Conservation (phyloP, 495 filamentous ascomycete species). For the Xylaria nigripes region DNA sequence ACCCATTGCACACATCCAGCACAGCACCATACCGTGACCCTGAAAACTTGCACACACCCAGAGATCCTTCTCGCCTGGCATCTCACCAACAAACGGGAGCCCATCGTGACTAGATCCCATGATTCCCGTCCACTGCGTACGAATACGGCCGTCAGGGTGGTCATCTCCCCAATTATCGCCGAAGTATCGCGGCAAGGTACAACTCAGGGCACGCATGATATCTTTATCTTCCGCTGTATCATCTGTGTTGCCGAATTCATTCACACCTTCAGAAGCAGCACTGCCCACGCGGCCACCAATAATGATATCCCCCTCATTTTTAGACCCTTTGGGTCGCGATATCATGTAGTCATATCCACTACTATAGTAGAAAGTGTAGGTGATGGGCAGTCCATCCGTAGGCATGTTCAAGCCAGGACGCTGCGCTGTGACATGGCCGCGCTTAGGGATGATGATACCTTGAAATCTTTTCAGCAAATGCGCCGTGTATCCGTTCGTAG, state of each 20-base stretch:
- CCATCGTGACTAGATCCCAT: conserved; percentile 53
- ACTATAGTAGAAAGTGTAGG: conserved; percentile 56
- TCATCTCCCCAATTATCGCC: conserved; percentile 52
- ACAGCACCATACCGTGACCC: conserved; percentile 54
- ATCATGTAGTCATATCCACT: conserved; percentile 62
- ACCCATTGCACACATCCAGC: conserved; percentile 47
- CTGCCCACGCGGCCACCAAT: conserved; percentile 59
- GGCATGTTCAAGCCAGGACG: conserved; percentile 43
- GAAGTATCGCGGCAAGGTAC: conserved; percentile 44
- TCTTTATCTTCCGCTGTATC: conserved; percentile 48
- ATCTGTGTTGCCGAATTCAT: conserved; percentile 47
- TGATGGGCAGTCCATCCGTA: conserved; percentile 35
- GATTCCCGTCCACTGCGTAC: conserved; percentile 54
- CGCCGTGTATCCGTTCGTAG: conserved; percentile 67
- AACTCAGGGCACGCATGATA: conserved; percentile 45
- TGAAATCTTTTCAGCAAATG: conserved; percentile 48
- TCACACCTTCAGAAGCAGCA: conserved; percentile 36
- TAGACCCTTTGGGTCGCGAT: conserved; percentile 39
- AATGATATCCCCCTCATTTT: conserved; percentile 51
- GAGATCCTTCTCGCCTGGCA: conserved; percentile 34
- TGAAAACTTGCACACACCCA: conserved; percentile 49
- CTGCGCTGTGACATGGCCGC: conserved; percentile 61
- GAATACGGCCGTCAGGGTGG: conserved; percentile 46
- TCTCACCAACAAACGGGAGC: conserved; percentile 46
- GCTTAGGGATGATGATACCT: conserved; percentile 55